Conservation (phyloP, 495 filamentous ascomycete genomes). For the Rhypophila decipiens region DNA sequence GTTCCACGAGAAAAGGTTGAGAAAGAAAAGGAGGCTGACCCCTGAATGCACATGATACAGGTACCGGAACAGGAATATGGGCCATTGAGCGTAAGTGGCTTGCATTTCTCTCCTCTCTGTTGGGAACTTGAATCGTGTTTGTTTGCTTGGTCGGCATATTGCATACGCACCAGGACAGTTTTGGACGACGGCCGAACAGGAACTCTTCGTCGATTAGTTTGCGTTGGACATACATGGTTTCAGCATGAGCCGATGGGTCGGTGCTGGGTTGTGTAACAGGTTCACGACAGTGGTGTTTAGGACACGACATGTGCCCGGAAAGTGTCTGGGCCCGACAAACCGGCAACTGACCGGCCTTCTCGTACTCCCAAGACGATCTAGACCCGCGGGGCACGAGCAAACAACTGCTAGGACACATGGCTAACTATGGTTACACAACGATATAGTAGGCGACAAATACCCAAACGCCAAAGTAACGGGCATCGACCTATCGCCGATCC, state of each 20-base stretch:
- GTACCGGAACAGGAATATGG: conserved; percentile 57
- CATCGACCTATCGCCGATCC: conserved; percentile 61
- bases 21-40: conserved; percentile 19
- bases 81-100: conserved; percentile 38
- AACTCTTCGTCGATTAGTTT: neutral
- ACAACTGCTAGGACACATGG: neutral
- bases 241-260: too few species aligned
- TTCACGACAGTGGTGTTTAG: too few species aligned
- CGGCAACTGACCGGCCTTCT: too few species aligned
- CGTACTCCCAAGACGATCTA: too few species aligned
- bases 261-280: too few species aligned
- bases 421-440: conserved; percentile 6
- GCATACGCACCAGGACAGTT: neutral
- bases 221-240: neutral
- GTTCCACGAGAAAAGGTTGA: too few species aligned
- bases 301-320: too few species aligned
- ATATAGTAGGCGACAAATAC: conserved; percentile 32
- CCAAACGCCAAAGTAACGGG: conserved; percentile 52
- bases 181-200: neutral
- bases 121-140: too few species aligned
- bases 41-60: conserved; percentile 16
- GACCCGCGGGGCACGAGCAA: too few species aligned
- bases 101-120: conserved; percentile 7
- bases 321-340: too few species aligned
- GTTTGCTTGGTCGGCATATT: conserved; percentile 2